These are phyloP conservation scores for Yamadazyma buinensis DNA, from an alignment of 1,139 yeast genomes.

Conservation along the genomic window DNA sequence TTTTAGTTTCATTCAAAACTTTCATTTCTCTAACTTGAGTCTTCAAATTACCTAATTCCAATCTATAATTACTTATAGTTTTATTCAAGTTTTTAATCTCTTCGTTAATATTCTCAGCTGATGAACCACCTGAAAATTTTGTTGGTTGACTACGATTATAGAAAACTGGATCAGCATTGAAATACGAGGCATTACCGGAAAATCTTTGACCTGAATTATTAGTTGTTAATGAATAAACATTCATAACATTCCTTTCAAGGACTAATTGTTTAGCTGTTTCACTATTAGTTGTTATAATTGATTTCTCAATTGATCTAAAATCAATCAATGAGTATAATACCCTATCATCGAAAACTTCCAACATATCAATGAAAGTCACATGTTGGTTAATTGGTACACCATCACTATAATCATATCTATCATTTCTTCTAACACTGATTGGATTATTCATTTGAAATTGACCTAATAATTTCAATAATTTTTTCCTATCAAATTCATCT, in stretches of 20 bases:
- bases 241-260: constrained; percentile 33
- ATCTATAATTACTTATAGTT: constrained; percentile 1
- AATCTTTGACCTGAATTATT: constrained; percentile 40
- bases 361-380: constrained; percentile 56
- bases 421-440: constrained; percentile 55
- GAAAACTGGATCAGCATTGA: constrained; percentile 58
- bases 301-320: constrained; percentile 54
- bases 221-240: constrained; percentile 45
- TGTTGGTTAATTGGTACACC: constrained; percentile 25
- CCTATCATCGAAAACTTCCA: constrained; percentile 52
- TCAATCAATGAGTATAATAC: constrained; percentile 67
- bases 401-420: constrained; percentile 47
- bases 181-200: constrained; percentile 35
- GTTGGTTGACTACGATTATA: constrained; percentile 31
- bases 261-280: constrained; percentile 46
- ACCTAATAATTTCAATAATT: constrained; percentile 43
- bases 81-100: constrained; percentile 14
- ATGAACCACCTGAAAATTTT: constrained; percentile 18
- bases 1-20: constrained; percentile 13
- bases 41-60: constrained; percentile 16
- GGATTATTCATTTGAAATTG: constrained; percentile 21
- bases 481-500: constrained; percentile 55
- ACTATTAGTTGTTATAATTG: constrained; percentile 50
- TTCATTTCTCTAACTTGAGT: constrained; percentile 14
- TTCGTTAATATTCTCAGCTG: constrained; percentile 17